Conservation (phyloP, 805 yeast species). For the Kazachstania martiniae region DNA sequence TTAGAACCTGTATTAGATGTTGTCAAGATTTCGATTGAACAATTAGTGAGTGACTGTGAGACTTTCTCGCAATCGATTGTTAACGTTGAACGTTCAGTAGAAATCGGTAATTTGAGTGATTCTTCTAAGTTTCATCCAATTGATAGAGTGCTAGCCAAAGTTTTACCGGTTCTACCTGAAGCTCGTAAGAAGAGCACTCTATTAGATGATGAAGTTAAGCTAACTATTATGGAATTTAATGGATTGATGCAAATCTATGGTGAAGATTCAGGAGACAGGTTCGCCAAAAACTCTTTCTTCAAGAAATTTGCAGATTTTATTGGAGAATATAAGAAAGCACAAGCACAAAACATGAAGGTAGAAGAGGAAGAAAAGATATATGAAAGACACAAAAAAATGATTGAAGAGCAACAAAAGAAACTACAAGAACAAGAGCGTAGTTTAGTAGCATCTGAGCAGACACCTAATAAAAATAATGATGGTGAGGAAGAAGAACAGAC, state of each 20-base stretch:
- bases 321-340: slow-evolving; percentile 68
- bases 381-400: slow-evolving; percentile 60
- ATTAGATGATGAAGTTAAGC: slow-evolving; percentile 50
- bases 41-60: slow-evolving; percentile 59
- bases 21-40: slow-evolving; percentile 73
- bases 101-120: slow-evolving; percentile 79
- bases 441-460: too few species aligned
- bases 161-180: slow-evolving; percentile 57
- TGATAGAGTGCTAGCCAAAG: slow-evolving; percentile 55
- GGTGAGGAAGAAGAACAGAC: slow-evolving; percentile 6
- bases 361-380: slow-evolving; percentile 76
- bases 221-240: slow-evolving; percentile 55
- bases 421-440: slow-evolving; percentile 13
- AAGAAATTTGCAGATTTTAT: slow-evolving; percentile 71
- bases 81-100: slow-evolving; percentile 64
- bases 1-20: slow-evolving; percentile 45
- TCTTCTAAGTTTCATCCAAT: slow-evolving; percentile 69
- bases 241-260: slow-evolving; percentile 76
- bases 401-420: slow-evolving; percentile 27
- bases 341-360: slow-evolving; percentile 59
- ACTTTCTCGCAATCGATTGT: slow-evolving; percentile 49
- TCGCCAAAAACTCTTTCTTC: slow-evolving; percentile 61
- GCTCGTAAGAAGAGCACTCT: slow-evolving; percentile 63
- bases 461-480: slow-evolving; percentile 4
- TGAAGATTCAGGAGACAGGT: slow-evolving; percentile 69